Evolutionary conservation across 306 rosid species (phyloP), one percentile per base, ranked within the genome.

Genomic region (Cicer yamashitae): DNA sequence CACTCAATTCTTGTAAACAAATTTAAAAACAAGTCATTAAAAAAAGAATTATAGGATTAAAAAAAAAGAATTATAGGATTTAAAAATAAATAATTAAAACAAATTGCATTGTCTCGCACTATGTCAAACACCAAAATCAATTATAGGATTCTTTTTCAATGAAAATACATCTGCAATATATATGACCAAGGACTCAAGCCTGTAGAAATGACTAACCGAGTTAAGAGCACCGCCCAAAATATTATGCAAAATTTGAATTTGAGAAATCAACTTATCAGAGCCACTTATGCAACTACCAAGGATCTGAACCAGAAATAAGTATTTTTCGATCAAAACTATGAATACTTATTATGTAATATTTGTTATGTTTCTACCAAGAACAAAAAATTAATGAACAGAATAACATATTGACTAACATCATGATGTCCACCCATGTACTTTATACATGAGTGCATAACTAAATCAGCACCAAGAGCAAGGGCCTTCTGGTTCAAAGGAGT

Each of bases 401-500:
- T 12, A 10, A 40, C 38, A 67, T 9, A 69, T 73, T 41, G 54
- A 74, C 89, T 84, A 86, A 94, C 98, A 79, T 94, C 98, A 81
- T 94, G 90, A 86, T 94, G 97, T 63, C 98, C 98, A 62, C 88
- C 93, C 69, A 94, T 82, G 86, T 88, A 94, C 74, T 94, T 94
- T 1, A 97, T 94, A 53, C 87, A 89, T 50, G 98, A 94, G 80
- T 94, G 98, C 58, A 94, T 12, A 75, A 87, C 83, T 77, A 91
- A 91, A 82, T 94, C 97, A 63, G 98, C 97, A 44, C 98, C 98
- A 46, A 88, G 91, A 65, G 94, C 75, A 73, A 94, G 93, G 53
- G 89, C 97, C 81, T 94, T 94, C 88, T 91, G 98, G 84, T 94
- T 94, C 76, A 94, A 71, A 73, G 98, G 93, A 12, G 98, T 94